Conservation (phyloP, 2,329 filamentous ascomycete species). For the Penicillium sp. region DNA sequence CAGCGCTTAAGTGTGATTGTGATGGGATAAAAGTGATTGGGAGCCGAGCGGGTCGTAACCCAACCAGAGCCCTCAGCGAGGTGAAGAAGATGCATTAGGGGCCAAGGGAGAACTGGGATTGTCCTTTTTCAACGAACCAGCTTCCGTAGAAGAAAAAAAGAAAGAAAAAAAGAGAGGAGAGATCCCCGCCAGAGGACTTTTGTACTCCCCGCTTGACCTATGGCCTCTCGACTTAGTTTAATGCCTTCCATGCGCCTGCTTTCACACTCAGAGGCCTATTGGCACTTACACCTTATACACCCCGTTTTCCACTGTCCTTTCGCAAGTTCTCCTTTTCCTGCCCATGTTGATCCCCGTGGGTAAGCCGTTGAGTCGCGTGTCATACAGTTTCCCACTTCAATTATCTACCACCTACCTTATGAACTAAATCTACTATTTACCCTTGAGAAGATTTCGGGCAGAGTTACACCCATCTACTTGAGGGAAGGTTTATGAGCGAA, state of each 20-base stretch:
- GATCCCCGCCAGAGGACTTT: constrained; percentile 13
- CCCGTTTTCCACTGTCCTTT: not conserved
- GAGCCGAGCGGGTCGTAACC: constrained; percentile 16
- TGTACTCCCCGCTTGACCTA: constrained; percentile 5
- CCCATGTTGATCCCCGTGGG: not conserved
- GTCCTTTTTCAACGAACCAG: constrained; percentile 8
- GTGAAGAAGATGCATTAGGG: constrained; percentile 23
- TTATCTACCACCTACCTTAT: not conserved
- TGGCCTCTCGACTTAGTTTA: constrained; percentile 2
- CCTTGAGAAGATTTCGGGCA: not conserved
- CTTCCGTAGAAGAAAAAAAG: not conserved
- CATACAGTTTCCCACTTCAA: not conserved
- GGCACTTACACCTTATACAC: not conserved
- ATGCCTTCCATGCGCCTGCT: constrained; percentile 7
- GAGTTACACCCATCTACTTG: not conserved
- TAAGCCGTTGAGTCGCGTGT: constrained; percentile 2
- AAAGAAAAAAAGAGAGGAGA: not conserved
- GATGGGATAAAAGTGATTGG: constrained; percentile 13
- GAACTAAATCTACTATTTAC: not conserved
- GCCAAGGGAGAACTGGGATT: not conserved
- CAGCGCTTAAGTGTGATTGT: constrained; percentile 14
- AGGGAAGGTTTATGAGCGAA: not conserved
- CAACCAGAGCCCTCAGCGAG: constrained; percentile 15
- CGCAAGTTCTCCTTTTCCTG: not conserved
- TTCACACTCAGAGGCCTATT: constrained; percentile 1